Percentiles rank a stretch among this genome's conserved stretches.
phyloP scores from a whole-genome alignment of 371 early-diverging fungal genomes.

The Entomophthora muscae region DNA sequence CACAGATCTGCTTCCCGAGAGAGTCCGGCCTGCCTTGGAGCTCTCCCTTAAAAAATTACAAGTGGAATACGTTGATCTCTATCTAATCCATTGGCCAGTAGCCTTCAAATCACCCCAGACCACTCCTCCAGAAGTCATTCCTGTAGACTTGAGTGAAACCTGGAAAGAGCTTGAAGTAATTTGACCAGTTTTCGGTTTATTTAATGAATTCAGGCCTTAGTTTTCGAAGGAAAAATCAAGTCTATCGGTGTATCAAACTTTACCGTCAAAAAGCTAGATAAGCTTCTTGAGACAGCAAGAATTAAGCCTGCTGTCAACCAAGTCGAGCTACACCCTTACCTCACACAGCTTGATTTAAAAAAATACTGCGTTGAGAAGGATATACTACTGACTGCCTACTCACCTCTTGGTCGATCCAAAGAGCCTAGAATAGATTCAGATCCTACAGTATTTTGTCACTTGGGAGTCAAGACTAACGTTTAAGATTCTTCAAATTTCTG shows the following conservation, averaged over 20 bases:
- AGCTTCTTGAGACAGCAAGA: slow-evolving; percentile 38
- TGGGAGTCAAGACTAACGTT: neutral
- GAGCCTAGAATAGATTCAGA: slow-evolving; percentile 1
- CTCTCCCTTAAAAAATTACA: slow-evolving; percentile 54
- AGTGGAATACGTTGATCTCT: slow-evolving; percentile 74
- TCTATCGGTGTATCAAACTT: slow-evolving; percentile 50
- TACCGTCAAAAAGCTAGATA: slow-evolving; percentile 40
- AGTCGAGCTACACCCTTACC: slow-evolving; percentile 80
- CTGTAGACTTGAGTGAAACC: slow-evolving; percentile 27
- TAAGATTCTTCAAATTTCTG: slow-evolving; percentile 28
- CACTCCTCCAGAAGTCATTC: slow-evolving; percentile 13
- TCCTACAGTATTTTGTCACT: neutral
- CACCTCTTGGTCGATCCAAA: slow-evolving; percentile 34
- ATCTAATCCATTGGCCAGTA: slow-evolving; percentile 43
- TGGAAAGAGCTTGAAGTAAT: slow-evolving; percentile 63
- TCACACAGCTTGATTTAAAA: slow-evolving; percentile 51
- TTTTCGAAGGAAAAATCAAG: slow-evolving; percentile 31
- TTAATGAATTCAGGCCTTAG: slow-evolving; percentile 47
- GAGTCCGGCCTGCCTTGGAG: slow-evolving; percentile 39
- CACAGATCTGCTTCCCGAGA: slow-evolving; percentile 47
- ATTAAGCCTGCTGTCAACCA: slow-evolving; percentile 74
- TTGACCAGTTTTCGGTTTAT: slow-evolving; percentile 25
- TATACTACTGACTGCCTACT: slow-evolving; percentile 66
- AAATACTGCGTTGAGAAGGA: slow-evolving; percentile 42
- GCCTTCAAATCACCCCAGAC: slow-evolving; percentile 16